Base-by-base conservation (phyloP, 148 eudicot genomes). In the Camellia lanceoleosa region DNA sequence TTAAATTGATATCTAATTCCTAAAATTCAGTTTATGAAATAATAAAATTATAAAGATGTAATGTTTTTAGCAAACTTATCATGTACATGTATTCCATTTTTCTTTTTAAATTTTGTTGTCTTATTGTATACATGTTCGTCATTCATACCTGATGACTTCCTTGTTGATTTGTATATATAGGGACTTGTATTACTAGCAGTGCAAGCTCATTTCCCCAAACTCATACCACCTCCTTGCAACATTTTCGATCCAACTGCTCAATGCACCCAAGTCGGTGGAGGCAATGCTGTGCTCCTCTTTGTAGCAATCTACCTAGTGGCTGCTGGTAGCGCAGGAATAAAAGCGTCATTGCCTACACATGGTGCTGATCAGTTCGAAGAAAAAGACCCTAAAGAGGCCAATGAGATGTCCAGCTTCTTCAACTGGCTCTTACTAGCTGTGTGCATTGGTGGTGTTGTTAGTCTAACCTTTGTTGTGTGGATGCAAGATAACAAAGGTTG, bases 321-420 rank as follows among this genome's bases (percentile, higher is more conserved):
- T 0, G 3, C 75, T 0, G 90, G 90, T 15, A 54, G 73, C 41
- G 80, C 72, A 5, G 90, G 90, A n/a, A 62, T 88, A 18, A 88
- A 85, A 74, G 85, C 88, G 4, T 63, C 85, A 44, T 42, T 88
- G 76, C 88, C 90, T 5, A 42, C 90, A 8, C 88, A 85, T 38
- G 90, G 90, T 3, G 87, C 88, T 0, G 90, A 88, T 80, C 90
- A 88, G 42, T 82, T 88, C 23, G 87, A 88, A 3, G 82, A 88
- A 30, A 82, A 86, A 73, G 88, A 88, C 41, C 87, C 84, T 1
- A 72, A 76, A 65, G 87, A 88, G 75, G 80, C 81, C 0, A 71
- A 19, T 30, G 79, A 80, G 47, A 68, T 84, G 73, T 82, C 90
- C 0, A 86, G 87, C 69, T 86, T 79, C 82, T 88, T 88, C 85